Percentiles rank a stretch among this genome's conserved stretches.
phyloP scores from a whole-genome alignment of 1,139 yeast genomes.

The Arxiozyma bovina region DNA sequence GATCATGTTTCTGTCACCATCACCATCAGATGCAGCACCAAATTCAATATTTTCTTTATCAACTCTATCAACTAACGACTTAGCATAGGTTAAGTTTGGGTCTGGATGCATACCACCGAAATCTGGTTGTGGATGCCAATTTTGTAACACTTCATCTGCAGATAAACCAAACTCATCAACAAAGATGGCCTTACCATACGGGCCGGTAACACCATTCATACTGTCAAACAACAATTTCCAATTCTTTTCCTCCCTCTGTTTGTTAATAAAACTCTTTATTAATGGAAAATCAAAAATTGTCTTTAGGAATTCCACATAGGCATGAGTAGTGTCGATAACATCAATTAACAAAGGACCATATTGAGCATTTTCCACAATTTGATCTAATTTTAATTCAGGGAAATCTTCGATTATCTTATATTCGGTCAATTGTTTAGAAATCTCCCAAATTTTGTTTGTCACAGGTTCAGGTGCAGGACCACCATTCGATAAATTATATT shows the following conservation, averaged over 20 bases:
- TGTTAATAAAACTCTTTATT: slow-evolving; percentile 59
- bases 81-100: slow-evolving; percentile 93
- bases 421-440: slow-evolving; percentile 47
- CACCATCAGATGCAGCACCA: slow-evolving; percentile 99
- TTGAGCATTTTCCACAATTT: slow-evolving; percentile 42
- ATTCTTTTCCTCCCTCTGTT: slow-evolving; percentile 39
- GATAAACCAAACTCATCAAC: slow-evolving; percentile 78
- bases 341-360: slow-evolving; percentile 57
- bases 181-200: slow-evolving; percentile 82
- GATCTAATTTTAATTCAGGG: slow-evolving; percentile 51
- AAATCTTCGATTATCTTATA: slow-evolving; percentile 52
- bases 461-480: slow-evolving; percentile 99
- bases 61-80: slow-evolving; percentile 74
- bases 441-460: slow-evolving; percentile 76
- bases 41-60: slow-evolving; percentile 74
- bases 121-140: slow-evolving; percentile 71
- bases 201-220: slow-evolving; percentile 94
- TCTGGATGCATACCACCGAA: slow-evolving; percentile 98
- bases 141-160: slow-evolving; percentile 55
- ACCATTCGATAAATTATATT: slow-evolving; percentile 89
- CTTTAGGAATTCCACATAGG: slow-evolving; percentile 71
- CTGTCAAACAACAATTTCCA: slow-evolving; percentile 82
- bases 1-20: slow-evolving; percentile 98
- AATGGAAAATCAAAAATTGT: slow-evolving; percentile 80
- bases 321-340: slow-evolving; percentile 72